A percentile compares a stretch with the other conserved stretches of the same genome.
These are phyloP conservation scores for Oryza glumipatula DNA, from an alignment of 176 grass and related monocot genomes.

Conservation along the genomic window DNA sequence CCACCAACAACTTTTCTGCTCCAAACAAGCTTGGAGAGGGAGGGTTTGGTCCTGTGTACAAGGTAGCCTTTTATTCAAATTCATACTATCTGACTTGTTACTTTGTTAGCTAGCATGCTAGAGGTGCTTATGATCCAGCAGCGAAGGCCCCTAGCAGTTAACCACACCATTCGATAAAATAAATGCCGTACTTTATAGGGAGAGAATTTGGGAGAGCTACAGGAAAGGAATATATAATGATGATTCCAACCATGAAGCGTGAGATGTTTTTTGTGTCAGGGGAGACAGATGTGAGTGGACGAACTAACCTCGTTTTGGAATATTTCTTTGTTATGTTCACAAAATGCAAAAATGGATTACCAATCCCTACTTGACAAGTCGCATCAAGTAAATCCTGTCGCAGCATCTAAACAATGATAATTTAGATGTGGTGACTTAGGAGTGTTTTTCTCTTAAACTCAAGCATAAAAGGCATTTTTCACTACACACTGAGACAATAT, in stretches of 20 bases:
- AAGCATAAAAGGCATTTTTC: neutral
- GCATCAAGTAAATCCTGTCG: neutral
- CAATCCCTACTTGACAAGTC: no score
- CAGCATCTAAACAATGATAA: neutral
- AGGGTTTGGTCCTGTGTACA: slow-evolving; percentile 60
- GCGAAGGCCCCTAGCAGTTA: neutral
- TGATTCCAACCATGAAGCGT: neutral
- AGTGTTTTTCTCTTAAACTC: neutral
- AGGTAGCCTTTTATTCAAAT: slow-evolving; percentile 10
- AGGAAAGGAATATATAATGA: neutral
- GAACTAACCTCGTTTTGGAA: neutral
- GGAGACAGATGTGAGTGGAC: neutral
- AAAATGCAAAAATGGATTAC: no score
- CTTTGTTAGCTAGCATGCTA: no score
- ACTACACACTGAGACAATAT: neutral
- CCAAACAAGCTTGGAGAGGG: slow-evolving; percentile 56
- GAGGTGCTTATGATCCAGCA: no score
- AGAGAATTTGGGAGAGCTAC: neutral
- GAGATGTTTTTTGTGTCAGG: neutral
- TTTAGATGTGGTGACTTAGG: neutral
- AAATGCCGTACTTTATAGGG: no score
- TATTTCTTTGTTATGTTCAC: no score
- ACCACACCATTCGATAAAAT: neutral
- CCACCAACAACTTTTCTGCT: slow-evolving; percentile 33
- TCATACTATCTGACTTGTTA: neutral